These are phyloP conservation scores for Botrytis hyacinthi DNA, from an alignment of 2,329 filamentous ascomycete genomes.

Conservation along the genomic window DNA sequence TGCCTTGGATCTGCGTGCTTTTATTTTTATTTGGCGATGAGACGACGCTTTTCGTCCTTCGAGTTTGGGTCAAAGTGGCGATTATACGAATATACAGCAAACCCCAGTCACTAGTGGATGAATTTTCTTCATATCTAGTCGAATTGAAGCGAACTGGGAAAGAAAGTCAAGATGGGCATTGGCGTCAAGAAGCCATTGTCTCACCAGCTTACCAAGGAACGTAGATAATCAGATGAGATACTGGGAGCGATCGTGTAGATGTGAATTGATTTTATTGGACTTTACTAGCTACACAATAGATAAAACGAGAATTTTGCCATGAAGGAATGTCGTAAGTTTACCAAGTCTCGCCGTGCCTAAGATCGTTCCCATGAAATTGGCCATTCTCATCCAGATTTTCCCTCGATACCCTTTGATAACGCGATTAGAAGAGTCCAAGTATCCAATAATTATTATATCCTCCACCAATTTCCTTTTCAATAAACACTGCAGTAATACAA, in stretches of 20 bases:
- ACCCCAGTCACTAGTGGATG: rapidly evolving
- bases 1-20: too few species aligned
- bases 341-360: neutral
- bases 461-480: neutral
- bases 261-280: neutral
- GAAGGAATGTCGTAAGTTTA: constrained; percentile 9
- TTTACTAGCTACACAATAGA: neutral
- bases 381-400: neutral
- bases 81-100: neutral
- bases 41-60: neutral
- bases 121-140: neutral
- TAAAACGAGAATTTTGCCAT: neutral
- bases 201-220: neutral
- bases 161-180: too few species aligned
- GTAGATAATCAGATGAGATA: neutral
- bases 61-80: neutral
- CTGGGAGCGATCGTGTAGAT: neutral
- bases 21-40: neutral
- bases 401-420: neutral
- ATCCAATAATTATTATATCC: neutral
- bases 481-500: neutral
- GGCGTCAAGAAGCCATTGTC: neutral
- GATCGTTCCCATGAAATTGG: neutral
- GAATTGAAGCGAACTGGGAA: too few species aligned
- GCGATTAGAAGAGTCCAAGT: neutral